Evolutionary conservation across 306 rosid species (phyloP), one percentile per base, ranked within the genome.

Genomic region (Alnus glutinosa): DNA sequence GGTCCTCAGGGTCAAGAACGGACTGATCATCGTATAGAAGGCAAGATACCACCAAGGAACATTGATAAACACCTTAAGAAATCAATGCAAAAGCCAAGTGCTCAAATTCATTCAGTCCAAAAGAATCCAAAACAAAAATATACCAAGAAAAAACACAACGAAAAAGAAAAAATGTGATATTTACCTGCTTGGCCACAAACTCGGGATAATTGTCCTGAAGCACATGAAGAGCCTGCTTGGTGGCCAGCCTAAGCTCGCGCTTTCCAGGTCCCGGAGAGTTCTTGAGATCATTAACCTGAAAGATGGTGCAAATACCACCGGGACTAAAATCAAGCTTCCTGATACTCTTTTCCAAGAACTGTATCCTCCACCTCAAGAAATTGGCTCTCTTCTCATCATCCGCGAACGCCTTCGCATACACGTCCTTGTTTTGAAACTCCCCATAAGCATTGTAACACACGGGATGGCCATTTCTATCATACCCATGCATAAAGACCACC

Each of bases 181-280:
- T 48, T 46, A 90, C 97, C 96, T 95, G 98, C 83, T 91, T 95
- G 82, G 90, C 92, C 44, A 95, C 98, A 63, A 95, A 95, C 81
- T 95, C 98, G 2, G 97, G 98, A 82, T 95, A 91, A 80, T 95
- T 95, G 83, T 93, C 98, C 84, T 91, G 98, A 81, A 95, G 96
- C 89, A 95, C 78, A 14, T 90, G 93, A 82, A 95, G 80, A n/a
- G 98, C 98, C 32, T 86, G 93, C 76, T 88, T 94, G 55, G 97
- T 92, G 80, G 97, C 97, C 36, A 89, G 9, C 9, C 97, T 80
- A 73, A 92, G 96, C 50, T 95, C 98, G 1, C 84, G 74, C 87
- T 91, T 92, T 10, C 86, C 88, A 13, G 95, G 98, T 1, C 97
- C 93, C 0, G 97, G 98, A 18, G 97, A 89, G 61, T 92, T 95